These are phyloP conservation scores for Globisporangium nunn DNA, from an alignment of 352 stramenopile species.

Conservation along the genomic window DNA sequence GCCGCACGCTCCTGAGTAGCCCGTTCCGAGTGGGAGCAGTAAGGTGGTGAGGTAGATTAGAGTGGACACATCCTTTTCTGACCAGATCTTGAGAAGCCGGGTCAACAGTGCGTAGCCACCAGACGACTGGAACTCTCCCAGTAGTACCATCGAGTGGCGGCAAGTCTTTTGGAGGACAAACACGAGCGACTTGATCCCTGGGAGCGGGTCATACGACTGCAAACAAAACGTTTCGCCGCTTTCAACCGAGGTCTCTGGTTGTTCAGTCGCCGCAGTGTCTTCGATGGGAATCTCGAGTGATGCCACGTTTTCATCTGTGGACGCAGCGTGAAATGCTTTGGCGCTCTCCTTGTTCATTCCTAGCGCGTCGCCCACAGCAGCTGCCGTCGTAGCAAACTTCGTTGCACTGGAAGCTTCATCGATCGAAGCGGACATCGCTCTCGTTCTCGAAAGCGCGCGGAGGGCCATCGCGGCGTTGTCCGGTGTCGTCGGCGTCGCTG, in stretches of 20 bases:
- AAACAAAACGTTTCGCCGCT: conserved; percentile 23
- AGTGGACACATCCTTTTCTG: conserved; percentile 29
- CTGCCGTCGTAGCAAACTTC: conserved; percentile 15
- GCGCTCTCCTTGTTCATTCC: conserved; percentile 27
- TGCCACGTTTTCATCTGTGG: not conserved
- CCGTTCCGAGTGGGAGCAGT: conserved; percentile 50
- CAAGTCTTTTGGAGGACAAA: conserved; percentile 61
- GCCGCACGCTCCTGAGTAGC: conserved; percentile 27
- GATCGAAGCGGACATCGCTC: not conserved
- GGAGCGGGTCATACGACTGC: conserved; percentile 35
- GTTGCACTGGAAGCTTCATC: not conserved
- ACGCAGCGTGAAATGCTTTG: not conserved
- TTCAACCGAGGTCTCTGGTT: not conserved
- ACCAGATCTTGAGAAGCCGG: conserved; percentile 29
- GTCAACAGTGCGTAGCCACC: conserved; percentile 57
- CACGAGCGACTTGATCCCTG: conserved; percentile 45
- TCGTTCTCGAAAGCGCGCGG: conserved; percentile 8
- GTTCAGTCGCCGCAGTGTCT: not conserved
- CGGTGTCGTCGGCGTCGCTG: conserved; percentile 23
- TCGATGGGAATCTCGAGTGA: not conserved
- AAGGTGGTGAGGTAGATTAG: conserved; percentile 48
- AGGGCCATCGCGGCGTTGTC: conserved; percentile 30
- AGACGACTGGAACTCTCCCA: conserved; percentile 58
- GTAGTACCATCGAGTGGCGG: conserved; percentile 46
- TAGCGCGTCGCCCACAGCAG: conserved; percentile 62